Evolutionary conservation across 495 filamentous ascomycete genomes (phyloP).

Genomic region (Aspergillus biplanus): DNA sequence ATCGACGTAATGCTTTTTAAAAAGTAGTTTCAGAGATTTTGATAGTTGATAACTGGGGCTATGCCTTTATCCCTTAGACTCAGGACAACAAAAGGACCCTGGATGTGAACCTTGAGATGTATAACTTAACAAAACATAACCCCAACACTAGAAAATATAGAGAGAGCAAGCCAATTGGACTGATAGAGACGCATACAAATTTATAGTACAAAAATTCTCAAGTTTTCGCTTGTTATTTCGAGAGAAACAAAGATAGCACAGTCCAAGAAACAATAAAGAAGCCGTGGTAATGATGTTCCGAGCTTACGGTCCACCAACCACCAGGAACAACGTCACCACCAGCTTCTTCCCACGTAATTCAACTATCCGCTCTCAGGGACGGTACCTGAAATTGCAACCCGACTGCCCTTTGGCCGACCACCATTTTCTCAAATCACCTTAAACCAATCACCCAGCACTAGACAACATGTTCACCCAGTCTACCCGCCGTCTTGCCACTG

Average conservation of each 20-base stretch:
- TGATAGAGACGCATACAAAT: not conserved
- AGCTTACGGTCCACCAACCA: conserved; percentile 11
- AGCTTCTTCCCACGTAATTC: conserved; percentile 12
- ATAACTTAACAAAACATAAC: too few relatives aligned
- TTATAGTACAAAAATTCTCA: not conserved
- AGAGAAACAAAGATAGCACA: not conserved
- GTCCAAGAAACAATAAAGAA: not conserved
- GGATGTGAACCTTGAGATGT: too few relatives aligned
- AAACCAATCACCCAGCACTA: not conserved
- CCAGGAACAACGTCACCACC: conserved; percentile 15
- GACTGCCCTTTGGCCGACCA: not conserved
- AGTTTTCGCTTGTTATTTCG: not conserved
- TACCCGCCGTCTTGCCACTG: conserved; percentile 44
- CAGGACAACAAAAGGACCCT: too few relatives aligned
- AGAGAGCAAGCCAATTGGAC: too few relatives aligned
- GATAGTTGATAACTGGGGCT: too few relatives aligned
- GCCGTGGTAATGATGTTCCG: conserved; percentile 9
- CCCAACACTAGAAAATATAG: too few relatives aligned
- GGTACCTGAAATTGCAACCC: conserved; percentile 15
- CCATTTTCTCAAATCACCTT: not conserved
- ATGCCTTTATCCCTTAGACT: too few relatives aligned
- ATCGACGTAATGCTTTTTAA: too few relatives aligned
- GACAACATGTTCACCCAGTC: conserved; percentile 15
- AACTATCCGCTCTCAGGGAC: conserved; percentile 9
- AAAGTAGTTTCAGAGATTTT: too few relatives aligned